These are phyloP conservation scores for Catenaria anguillulae DNA, from an alignment of 371 early-diverging fungal species.

Conservation along the genomic window DNA sequence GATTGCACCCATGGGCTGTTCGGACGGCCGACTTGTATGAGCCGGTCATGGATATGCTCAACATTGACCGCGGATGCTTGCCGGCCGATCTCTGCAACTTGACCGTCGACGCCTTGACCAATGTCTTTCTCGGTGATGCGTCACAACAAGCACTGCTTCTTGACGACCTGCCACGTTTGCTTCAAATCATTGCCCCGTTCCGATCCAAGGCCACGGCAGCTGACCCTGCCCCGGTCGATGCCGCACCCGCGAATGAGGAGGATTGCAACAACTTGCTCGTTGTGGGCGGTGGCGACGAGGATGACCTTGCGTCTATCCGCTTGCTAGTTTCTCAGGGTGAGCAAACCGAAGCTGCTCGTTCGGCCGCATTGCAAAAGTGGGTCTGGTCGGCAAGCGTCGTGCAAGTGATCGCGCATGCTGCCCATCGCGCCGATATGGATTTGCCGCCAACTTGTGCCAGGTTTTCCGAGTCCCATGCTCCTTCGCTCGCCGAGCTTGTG, in stretches of 20 bases:
- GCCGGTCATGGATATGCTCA: background rate
- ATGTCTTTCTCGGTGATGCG: conserved; percentile 1
- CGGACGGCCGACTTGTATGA: background rate
- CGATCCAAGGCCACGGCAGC: no score
- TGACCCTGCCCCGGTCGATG: no score
- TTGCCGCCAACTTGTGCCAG: conserved; percentile 89
- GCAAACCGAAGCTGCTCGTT: background rate
- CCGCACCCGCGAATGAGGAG: background rate
- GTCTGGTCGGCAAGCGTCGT: background rate
- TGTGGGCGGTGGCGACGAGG: no score
- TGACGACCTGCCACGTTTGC: background rate
- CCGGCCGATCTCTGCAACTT: background rate
- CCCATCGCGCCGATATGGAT: background rate
- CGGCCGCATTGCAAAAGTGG: background rate
- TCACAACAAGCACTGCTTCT: background rate
- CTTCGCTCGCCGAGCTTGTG: conserved; percentile 27
- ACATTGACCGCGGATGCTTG: background rate
- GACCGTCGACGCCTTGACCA: background rate
- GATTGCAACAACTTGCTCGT: background rate
- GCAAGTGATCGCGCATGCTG: background rate
- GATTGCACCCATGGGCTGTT: conserved; percentile 3
- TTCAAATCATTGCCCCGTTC: background rate
- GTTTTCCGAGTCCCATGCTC: conserved; percentile 95
- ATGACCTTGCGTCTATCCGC: background rate
- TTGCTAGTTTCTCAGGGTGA: background rate